These are phyloP conservation scores for Eucalyptus marginata DNA, from an alignment of 345 rosid genomes.

Conservation along the genomic window DNA sequence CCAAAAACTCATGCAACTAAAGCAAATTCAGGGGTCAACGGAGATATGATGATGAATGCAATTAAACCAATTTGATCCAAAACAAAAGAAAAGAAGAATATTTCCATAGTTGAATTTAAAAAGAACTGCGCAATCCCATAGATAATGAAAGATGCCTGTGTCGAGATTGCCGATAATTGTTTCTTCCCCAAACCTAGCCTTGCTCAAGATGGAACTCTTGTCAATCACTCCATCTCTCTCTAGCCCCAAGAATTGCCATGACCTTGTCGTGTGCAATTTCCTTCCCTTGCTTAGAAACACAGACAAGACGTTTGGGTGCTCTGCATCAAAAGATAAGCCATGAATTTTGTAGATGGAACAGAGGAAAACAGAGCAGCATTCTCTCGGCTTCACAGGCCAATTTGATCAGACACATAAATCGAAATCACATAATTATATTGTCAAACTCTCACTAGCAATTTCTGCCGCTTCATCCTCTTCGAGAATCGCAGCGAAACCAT, in stretches of 20 bases:
- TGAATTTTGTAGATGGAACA: not conserved
- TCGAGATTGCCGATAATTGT: slow-evolving; percentile 24
- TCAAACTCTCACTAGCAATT: slow-evolving; percentile 28
- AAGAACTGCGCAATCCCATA: not conserved
- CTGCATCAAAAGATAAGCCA: not conserved
- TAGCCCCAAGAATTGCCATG: slow-evolving; percentile 17
- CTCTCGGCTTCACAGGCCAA: not conserved
- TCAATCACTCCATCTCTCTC: slow-evolving; percentile 3
- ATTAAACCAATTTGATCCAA: not conserved
- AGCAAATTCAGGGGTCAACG: not conserved
- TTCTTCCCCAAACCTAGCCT: slow-evolving; percentile 21
- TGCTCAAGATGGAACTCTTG: slow-evolving; percentile 7
- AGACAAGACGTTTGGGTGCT: slow-evolving; percentile 12
- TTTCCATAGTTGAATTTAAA: not conserved
- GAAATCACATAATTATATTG: not conserved
- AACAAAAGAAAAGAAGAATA: not conserved
- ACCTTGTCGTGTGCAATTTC: slow-evolving; percentile 17
- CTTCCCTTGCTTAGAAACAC: slow-evolving; percentile 9
- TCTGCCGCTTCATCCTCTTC: slow-evolving; percentile 44
- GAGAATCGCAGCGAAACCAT: slow-evolving; percentile 59
- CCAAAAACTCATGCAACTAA: not conserved
- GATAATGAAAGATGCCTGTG: slow-evolving; percentile 2
- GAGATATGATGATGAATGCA: not conserved
- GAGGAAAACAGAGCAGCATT: not conserved
- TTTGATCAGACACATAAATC: not conserved